Base-by-base conservation (phyloP, 2,329 filamentous ascomycete genomes). In the Exophiala aquamarina region DNA sequence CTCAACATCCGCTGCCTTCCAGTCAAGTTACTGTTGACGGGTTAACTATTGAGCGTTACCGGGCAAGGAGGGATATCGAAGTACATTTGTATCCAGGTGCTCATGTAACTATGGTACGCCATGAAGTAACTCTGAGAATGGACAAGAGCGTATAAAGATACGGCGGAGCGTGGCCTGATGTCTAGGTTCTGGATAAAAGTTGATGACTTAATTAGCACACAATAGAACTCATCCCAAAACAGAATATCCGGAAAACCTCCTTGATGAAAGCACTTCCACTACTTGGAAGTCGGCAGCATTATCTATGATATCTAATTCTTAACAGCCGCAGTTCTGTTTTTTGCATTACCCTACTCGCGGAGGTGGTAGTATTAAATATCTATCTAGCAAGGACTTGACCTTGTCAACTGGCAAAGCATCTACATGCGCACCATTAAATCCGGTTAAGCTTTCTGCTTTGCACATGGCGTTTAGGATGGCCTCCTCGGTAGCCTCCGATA, bases 391-490 rank as follows among this genome's bases (percentile, higher is more conserved):
- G 3, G 69, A 65, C 56, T 67, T 75, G 1, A 78, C 63, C 42
- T 60, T 66, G 1, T 71, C 67, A 26, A 79, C 61, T 21, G 76
- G 73, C 33, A 81, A 60, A 0, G 72, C 78, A 38, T 79, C 73
- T 1, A 81, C 66, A 19, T 60, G 74, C 6, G 68, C 63, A 1
- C 74, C 77, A 40, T 72, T 68, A 49, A 75, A 71, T 0, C 81
- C 81, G 1, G 70, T 73, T 69, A 82, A 78, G 0, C 75, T 78
- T 56, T 81, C 75, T 1, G 81, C 80, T 68, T 78, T 82, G 51
- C 74, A 82, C 7, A 86, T 63, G 0, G 77, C 74, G 60, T 87
- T 86, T 52, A 83, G 77, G 44, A 86, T 83, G 1, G 81, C 75
- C 64, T 87, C 83, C 58, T 86, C 82, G 0, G 79, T 79, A 0